phyloP scores from a whole-genome alignment of 352 stramenopile genomes.

The Phytophthora meadii region DNA sequence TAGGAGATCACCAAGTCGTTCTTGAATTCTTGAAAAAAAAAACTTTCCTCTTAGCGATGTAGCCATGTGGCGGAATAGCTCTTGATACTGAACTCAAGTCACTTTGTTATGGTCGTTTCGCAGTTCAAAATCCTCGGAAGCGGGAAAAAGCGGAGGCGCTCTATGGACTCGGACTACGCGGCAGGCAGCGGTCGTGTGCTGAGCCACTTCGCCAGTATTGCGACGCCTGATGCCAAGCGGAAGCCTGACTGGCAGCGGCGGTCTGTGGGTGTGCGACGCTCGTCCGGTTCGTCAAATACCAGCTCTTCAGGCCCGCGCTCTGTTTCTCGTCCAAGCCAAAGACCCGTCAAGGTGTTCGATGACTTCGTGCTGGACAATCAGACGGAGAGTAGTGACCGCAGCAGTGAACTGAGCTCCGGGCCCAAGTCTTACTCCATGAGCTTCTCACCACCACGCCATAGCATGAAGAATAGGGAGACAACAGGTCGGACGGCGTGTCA shows the following conservation, averaged over 20 bases:
- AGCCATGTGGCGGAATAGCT: slow-evolving; percentile 14
- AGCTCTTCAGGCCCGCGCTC: slow-evolving; percentile 23
- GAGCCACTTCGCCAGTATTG: slow-evolving; percentile 65
- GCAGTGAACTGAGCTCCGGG: slow-evolving; percentile 26
- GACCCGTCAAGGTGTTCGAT: slow-evolving; percentile 30
- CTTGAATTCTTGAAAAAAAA: too few relatives aligned
- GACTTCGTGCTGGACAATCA: slow-evolving; percentile 43
- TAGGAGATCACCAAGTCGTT: slow-evolving; percentile 3
- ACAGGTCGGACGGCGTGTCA: slow-evolving; percentile 6
- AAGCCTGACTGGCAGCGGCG: slow-evolving; percentile 36
- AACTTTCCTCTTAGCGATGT: slow-evolving; percentile 19
- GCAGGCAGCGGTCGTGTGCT: slow-evolving; percentile 64
- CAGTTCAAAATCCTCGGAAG: slow-evolving; percentile 27
- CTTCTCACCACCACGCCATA: slow-evolving; percentile 39
- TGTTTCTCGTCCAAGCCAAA: slow-evolving; percentile 14
- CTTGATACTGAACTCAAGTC: slow-evolving; percentile 25
- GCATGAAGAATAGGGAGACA: slow-evolving; percentile 13
- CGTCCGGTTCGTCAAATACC: slow-evolving; percentile 1
- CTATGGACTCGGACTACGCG: slow-evolving; percentile 50
- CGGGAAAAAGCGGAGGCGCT: slow-evolving; percentile 9
- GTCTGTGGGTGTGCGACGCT: slow-evolving; percentile 17
- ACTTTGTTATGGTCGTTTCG: not conserved
- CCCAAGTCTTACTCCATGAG: slow-evolving; percentile 34
- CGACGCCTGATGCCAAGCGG: slow-evolving; percentile 42
- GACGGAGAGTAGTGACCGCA: slow-evolving; percentile 36